Conservation (phyloP, 331 rosid species). For the Prunus yedoensis region DNA sequence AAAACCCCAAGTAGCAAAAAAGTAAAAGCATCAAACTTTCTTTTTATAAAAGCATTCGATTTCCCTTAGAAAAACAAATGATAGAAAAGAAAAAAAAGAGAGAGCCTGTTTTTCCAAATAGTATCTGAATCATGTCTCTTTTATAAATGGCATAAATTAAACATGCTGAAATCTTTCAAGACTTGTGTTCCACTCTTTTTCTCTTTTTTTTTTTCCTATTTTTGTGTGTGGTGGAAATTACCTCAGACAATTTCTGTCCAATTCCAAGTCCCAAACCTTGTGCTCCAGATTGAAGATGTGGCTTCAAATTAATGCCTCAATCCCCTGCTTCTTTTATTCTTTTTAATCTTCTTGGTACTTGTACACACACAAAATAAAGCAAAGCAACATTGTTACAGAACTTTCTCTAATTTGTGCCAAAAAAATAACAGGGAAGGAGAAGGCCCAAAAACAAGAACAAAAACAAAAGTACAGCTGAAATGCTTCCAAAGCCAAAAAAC, state of each 20-base stretch:
- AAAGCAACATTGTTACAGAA: constrained; percentile 1
- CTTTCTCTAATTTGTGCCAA: constrained; percentile 4
- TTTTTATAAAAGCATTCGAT: background rate
- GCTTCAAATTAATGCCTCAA: background rate
- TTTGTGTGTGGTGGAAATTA: background rate
- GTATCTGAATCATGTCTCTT: background rate
- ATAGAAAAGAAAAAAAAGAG: background rate
- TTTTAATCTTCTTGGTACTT: background rate
- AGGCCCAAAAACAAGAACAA: background rate
- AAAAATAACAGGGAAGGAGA: background rate
- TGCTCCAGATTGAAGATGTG: constrained; percentile 6
- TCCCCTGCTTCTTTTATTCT: background rate
- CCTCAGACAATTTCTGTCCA: background rate
- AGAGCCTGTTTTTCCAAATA: background rate
- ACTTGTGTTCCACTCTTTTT: background rate
- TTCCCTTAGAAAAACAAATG: background rate
- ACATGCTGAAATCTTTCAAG: constrained; percentile 4
- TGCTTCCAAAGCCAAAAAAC: background rate
- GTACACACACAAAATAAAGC: constrained; percentile 9
- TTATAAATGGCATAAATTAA: constrained; percentile 1
- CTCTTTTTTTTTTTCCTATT: background rate
- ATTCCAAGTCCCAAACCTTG: background rate
- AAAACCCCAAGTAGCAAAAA: background rate
- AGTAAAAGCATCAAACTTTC: background rate
- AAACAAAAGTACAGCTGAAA: background rate